Evolutionary conservation across 108 stramenopile genomes (phyloP).

Genomic region (Ochromonas danica): DNA sequence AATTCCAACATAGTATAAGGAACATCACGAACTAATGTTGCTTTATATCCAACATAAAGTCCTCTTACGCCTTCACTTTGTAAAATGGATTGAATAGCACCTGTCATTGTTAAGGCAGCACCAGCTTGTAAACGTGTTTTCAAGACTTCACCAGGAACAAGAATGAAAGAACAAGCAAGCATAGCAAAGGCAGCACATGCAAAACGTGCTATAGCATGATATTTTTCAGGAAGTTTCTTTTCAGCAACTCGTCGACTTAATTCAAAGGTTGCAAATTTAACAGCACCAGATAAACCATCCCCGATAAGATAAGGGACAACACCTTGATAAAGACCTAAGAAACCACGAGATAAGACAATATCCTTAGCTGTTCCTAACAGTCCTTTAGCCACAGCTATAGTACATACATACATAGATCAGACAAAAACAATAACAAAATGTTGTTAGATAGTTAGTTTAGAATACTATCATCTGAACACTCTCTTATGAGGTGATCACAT

Average conservation of each 20-base stretch:
- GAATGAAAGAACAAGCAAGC: constrained; percentile 51
- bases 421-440: background rate
- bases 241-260: constrained; percentile 26
- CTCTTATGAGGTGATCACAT: background rate
- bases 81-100: background rate
- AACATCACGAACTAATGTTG: constrained; percentile 55
- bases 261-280: constrained; percentile 61
- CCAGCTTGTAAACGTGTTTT: constrained; percentile 63
- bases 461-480: too few relatives aligned
- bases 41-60: constrained; percentile 33
- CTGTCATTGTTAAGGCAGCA: background rate
- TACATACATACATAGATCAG: background rate
- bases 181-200: constrained; percentile 54
- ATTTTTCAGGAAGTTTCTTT: constrained; percentile 37
- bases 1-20: constrained; percentile 67
- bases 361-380: background rate
- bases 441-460: background rate
- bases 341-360: background rate
- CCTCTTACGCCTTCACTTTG: background rate
- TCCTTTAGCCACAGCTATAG: background rate
- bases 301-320: constrained; percentile 45
- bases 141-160: constrained; percentile 63
- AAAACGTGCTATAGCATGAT: constrained; percentile 28
- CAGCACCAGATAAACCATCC: constrained; percentile 55
- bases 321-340: constrained; percentile 48